These are phyloP conservation scores for Geranium incanum DNA, from an alignment of 441 rosid species.

Conservation along the genomic window DNA sequence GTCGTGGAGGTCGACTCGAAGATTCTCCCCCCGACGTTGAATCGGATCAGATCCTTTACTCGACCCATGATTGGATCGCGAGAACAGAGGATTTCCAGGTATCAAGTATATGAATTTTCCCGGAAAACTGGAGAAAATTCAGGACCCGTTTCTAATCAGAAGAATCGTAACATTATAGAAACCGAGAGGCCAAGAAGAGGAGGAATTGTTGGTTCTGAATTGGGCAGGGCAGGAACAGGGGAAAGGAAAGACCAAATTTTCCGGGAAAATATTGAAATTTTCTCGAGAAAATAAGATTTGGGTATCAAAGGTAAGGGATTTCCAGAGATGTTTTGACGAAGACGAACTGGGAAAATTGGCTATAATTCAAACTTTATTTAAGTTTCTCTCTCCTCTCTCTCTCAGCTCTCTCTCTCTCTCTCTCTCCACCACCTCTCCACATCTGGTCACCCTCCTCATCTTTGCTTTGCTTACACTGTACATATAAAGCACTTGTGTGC, in stretches of 20 bases:
- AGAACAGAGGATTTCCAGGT: slow-evolving; percentile 10
- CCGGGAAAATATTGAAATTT: slow-evolving; percentile 15
- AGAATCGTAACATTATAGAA: slow-evolving; percentile 8
- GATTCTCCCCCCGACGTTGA: slow-evolving; percentile 82
- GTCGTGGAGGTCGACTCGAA: slow-evolving; percentile 89
- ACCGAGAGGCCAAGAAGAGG: background rate
- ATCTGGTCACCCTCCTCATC: too few relatives aligned
- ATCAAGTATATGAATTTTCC: slow-evolving; percentile 15
- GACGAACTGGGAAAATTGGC: slow-evolving; percentile 22
- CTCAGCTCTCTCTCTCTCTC: slow-evolving; percentile 14
- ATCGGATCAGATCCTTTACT: slow-evolving; percentile 55
- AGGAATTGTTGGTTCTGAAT: background rate
- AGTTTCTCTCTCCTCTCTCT: slow-evolving; percentile 13
- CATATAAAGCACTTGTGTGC: background rate
- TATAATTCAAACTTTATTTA: background rate
- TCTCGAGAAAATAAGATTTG: slow-evolving; percentile 31
- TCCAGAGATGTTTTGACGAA: slow-evolving; percentile 25
- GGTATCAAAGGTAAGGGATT: slow-evolving; percentile 32
- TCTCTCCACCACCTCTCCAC: slow-evolving; percentile 5
- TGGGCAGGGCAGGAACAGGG: slow-evolving; percentile 19
- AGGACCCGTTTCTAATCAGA: background rate
- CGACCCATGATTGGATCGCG: slow-evolving; percentile 44
- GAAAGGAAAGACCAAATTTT: slow-evolving; percentile 15
- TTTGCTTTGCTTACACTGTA: background rate
- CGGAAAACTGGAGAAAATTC: slow-evolving; percentile 22